Base-by-base conservation (phyloP, 176 grass and related monocot genomes). In the Poa annua region DNA sequence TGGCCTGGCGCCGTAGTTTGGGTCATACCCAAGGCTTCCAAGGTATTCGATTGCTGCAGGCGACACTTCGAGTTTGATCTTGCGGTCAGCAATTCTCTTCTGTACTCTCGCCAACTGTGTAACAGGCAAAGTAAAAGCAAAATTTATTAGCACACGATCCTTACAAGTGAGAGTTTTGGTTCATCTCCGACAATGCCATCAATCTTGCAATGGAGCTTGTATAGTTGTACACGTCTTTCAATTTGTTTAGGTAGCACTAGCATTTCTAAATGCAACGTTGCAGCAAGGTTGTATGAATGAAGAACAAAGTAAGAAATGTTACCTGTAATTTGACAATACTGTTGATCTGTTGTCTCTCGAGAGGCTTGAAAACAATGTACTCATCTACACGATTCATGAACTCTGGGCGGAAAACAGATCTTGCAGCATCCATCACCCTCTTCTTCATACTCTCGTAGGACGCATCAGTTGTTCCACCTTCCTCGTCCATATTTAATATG, bases 381-480 rank as follows among this genome's bases (percentile, higher is more conserved):
- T 99, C 96, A 21, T 96, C 96, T 50, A 99, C 42, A 36, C 96
- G 96, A 75, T 99, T 99, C 96, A 99, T 99, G 71, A 99, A 94
- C 78, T 99, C 96, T 4, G 96, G 91, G 13, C 93, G 93, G 88
- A 99, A 99, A 41, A 99, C 79, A 35, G 89, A 90, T 77, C 91
- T 94, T 71, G 96, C 96, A 89, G 96, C 87, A 79, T 99, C 96
- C 96, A 96, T 99, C 85, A 99, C 93, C 66, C 89, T 91, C 80
- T 60, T 86, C 83, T 99, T 99, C 75, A 99, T 99, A 79, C 74
- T 87, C 69, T 99, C 96, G 38, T 99, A 99, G 20, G 93, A 53
- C 20, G 47, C 85, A 77, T 89, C 91, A 33, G 63, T 81, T 19
- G 88, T 36, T 51, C 83, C 96, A 63, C 68, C 78, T 51, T 96